These are phyloP conservation scores for Teratosphaeria gauchensis DNA, from an alignment of 2,329 filamentous ascomycete genomes.

Conservation along the genomic window DNA sequence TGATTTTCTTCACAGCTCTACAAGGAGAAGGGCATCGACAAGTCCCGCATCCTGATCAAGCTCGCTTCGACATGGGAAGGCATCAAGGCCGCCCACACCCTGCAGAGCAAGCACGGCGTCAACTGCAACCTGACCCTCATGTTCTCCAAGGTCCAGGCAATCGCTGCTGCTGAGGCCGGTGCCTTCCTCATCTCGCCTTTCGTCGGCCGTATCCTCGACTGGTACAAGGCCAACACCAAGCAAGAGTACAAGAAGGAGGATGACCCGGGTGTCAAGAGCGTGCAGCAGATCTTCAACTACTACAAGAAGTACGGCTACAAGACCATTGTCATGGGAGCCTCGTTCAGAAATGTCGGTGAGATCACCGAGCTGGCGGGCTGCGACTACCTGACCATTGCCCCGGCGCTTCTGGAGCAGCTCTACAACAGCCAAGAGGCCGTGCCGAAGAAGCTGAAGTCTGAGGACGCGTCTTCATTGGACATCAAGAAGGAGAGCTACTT, in stretches of 20 bases:
- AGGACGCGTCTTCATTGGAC: slow-evolving; percentile 55
- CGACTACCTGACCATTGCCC: slow-evolving; percentile 97
- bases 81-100: slow-evolving; percentile 95
- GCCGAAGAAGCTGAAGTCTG: slow-evolving; percentile 83
- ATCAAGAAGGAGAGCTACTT: slow-evolving; percentile 88
- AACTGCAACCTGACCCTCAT: slow-evolving; percentile 99
- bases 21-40: slow-evolving; percentile 80
- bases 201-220: slow-evolving; percentile 97
- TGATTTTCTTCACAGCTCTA: slow-evolving; percentile 64
- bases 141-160: slow-evolving; percentile 93
- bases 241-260: slow-evolving; percentile 83
- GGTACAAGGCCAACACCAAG: slow-evolving; percentile 95
- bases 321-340: slow-evolving; percentile 99
- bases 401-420: slow-evolving; percentile 87
- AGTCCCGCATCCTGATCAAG: slow-evolving; percentile 97
- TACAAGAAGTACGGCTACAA: slow-evolving; percentile 99
- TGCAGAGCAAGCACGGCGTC: slow-evolving; percentile 90
- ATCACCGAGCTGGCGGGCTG: slow-evolving; percentile 97
- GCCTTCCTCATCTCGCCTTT: slow-evolving; percentile 99
- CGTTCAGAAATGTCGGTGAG: slow-evolving; percentile 92
- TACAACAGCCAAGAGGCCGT: slow-evolving; percentile 72
- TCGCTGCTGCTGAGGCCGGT: slow-evolving; percentile 86
- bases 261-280: slow-evolving; percentile 92
- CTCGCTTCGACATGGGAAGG: slow-evolving; percentile 98
- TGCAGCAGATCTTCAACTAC: slow-evolving; percentile 97